These are phyloP conservation scores for Trametes cingulata DNA, from an alignment of 768 basidiomycete species.

Conservation along the genomic window DNA sequence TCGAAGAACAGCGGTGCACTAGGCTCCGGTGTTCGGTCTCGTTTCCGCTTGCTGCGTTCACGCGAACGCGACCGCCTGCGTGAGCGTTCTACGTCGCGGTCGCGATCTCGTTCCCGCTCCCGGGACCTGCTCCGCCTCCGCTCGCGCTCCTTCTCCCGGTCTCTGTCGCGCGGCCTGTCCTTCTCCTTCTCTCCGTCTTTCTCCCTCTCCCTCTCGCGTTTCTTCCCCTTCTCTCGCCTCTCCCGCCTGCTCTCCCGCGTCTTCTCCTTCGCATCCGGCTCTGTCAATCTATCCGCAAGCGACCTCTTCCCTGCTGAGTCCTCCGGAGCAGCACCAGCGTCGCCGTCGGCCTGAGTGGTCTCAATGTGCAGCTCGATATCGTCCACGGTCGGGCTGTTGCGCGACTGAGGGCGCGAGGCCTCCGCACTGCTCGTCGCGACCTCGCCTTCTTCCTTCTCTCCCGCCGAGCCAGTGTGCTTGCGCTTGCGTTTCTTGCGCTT, in stretches of 20 bases:
- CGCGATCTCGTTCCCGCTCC: conserved; percentile 5
- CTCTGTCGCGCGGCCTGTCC: not conserved
- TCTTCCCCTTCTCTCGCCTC: not conserved
- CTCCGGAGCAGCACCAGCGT: not conserved
- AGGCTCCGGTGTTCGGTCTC: not conserved
- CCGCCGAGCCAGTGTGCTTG: conserved; percentile 4
- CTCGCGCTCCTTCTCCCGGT: not conserved
- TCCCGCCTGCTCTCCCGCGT: not conserved
- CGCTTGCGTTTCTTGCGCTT: conserved; percentile 22
- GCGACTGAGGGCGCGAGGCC: conserved; percentile 20
- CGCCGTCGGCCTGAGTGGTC: not conserved
- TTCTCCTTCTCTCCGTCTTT: not conserved
- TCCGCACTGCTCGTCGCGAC: conserved; percentile 17
- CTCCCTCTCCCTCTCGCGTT: conserved; percentile 3
- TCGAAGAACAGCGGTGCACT: conserved; percentile 45
- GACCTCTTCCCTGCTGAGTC: not conserved
- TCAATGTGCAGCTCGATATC: not conserved
- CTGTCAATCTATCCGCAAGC: not conserved
- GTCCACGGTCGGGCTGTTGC: conserved; percentile 4
- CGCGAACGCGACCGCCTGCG: conserved; percentile 11
- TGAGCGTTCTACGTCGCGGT: not conserved
- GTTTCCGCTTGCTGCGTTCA: conserved; percentile 4
- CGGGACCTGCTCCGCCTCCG: not conserved
- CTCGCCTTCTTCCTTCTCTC: conserved; percentile 28
- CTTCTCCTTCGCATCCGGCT: not conserved